These are phyloP conservation scores for Clohesyomyces aquaticus DNA, from an alignment of 495 filamentous ascomycete genomes.

Conservation along the genomic window DNA sequence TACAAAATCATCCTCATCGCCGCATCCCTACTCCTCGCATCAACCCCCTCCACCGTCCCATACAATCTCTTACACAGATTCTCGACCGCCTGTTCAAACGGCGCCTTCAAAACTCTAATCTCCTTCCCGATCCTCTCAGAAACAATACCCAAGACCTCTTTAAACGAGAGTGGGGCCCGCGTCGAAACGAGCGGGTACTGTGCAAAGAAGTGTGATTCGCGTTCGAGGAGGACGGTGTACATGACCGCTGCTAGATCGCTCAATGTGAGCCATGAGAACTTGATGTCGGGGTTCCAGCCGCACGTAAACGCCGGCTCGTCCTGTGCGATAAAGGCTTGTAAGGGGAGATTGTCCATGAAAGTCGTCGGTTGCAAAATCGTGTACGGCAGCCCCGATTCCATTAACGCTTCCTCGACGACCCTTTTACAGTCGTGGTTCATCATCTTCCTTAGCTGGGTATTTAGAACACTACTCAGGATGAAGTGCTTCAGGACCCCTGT, in stretches of 20 bases:
- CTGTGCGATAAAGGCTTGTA: constrained; percentile 33
- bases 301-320: constrained; percentile 33
- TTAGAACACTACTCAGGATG: constrained; percentile 32
- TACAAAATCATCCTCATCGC: constrained; percentile 44
- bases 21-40: constrained; percentile 35
- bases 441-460: constrained; percentile 46
- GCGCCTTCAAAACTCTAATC: constrained; percentile 17
- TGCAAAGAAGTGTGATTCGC: constrained; percentile 44
- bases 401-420: constrained; percentile 46
- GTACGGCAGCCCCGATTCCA: constrained; percentile 42
- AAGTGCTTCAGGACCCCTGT: constrained; percentile 41
- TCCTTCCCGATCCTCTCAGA: constrained; percentile 28
- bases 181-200: constrained; percentile 46
- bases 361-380: constrained; percentile 48
- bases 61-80: constrained; percentile 12
- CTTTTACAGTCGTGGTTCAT: constrained; percentile 48
- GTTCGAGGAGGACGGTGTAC: constrained; percentile 38
- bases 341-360: constrained; percentile 45
- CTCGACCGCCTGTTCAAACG: constrained; percentile 26
- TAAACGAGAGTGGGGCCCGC: constrained; percentile 25
- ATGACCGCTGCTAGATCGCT: constrained; percentile 40
- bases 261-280: constrained; percentile 39
- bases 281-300: constrained; percentile 32
- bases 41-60: constrained; percentile 9
- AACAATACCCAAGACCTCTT: constrained; percentile 14